Evolutionary conservation across 495 filamentous ascomycete species (phyloP), one percentile per base, ranked within the genome.

Genomic region (Podospora bellae-mahoneyi): DNA sequence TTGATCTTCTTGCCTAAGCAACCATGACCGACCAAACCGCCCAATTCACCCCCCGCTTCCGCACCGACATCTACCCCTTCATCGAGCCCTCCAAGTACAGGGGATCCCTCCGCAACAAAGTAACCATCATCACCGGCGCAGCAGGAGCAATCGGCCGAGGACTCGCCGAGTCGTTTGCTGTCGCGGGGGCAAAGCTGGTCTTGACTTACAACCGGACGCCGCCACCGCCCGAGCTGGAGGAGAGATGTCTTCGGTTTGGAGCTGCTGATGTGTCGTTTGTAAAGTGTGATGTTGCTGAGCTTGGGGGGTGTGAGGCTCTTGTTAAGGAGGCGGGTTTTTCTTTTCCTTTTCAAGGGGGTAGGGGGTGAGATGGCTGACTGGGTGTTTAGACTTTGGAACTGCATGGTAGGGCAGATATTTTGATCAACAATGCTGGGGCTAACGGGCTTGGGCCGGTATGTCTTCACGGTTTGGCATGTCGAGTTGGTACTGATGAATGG

Each of bases 401-500:
- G 3, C 53, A 69, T 18, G 72, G 68, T 1, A 66, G 57, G n/a
- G 67, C 76, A 5, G 76, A 77, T 57, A 69, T 78, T 2, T 56
- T 78, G 1, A 67, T 76, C 58, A 78, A 78, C 68, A 78, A 78
- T 58, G 75, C 76, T 28, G 76, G 76, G 7, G 76, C 75, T 4
- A 78, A 78, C 57, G 69, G 72, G 1, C 44, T 78, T 0, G 71
- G 68, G 0, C 72, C 75, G 1, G 73, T 74, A 66, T 10, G 73
- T 68, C 53, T 23, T 23, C 23, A 23, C 23, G 23, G 23, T 23
- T 23, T 2, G 1, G 73, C 73, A 66, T 10, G 73, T 68, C 48
- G 55, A 58, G 19, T 19, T 5, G 18, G 6, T 58, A 58, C 55
- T 58, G 55, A 58, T 4, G 23, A 32, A 30, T 53, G 20, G 2